Evolutionary conservation across 106 monocot species (phyloP).

Genomic region (Dendrobium catenatum): DNA sequence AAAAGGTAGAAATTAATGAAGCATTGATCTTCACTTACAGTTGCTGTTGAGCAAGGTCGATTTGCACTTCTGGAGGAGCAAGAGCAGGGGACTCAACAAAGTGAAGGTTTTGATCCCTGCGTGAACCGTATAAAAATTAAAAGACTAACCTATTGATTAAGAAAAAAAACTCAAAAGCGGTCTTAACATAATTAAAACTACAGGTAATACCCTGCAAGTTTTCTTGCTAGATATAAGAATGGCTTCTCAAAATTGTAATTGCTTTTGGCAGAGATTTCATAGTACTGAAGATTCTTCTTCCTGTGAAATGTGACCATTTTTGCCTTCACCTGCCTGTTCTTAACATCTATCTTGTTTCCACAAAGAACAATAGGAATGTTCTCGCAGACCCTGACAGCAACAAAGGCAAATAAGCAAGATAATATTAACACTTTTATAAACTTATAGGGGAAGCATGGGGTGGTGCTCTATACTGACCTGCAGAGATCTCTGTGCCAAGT

Average conservation of each 20-base stretch:
- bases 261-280: conserved; percentile 46
- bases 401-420: neutral
- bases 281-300: conserved; percentile 47
- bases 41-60: conserved; percentile 41
- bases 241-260: conserved; percentile 46
- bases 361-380: conserved; percentile 41
- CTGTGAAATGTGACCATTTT: conserved; percentile 37
- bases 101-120: conserved; percentile 48
- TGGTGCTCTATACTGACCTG: conserved; percentile 14
- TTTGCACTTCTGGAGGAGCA: conserved; percentile 54
- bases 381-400: conserved; percentile 24
- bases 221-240: conserved; percentile 39
- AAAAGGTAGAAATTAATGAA: neutral
- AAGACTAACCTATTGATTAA: neutral
- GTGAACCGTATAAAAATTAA: neutral
- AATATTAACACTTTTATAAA: neutral
- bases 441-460: neutral
- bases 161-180: neutral
- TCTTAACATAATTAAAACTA: neutral
- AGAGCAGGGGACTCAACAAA: conserved; percentile 61
- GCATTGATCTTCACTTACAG: conserved; percentile 18
- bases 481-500: conserved; percentile 58
- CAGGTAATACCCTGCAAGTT: conserved; percentile 34
- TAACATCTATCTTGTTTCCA: conserved; percentile 45
- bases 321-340: conserved; percentile 42